phyloP scores from a whole-genome alignment of 1,284 basidiomycete genomes.

The Phellinidium pouzarii region DNA sequence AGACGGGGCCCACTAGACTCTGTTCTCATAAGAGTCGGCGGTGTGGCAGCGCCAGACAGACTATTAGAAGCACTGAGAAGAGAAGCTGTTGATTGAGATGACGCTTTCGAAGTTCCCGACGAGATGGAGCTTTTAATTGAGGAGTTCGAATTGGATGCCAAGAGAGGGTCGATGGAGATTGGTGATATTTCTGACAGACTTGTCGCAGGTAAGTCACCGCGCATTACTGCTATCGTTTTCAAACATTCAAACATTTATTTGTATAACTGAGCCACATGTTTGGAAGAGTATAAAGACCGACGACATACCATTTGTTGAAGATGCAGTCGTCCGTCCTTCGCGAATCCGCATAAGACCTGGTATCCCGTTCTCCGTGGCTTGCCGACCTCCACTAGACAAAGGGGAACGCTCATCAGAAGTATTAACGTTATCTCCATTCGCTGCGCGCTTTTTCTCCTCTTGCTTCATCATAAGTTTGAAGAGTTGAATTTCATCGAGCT shows the following conservation, averaged over 20 bases:
- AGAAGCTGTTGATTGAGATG: background rate
- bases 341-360: slow-evolving; percentile 4
- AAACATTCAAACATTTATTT: too few species aligned
- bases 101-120: background rate
- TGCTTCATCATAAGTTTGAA: slow-evolving; percentile 83
- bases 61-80: slow-evolving; percentile 2
- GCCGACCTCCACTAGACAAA: background rate
- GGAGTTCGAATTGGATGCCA: slow-evolving; percentile 1
- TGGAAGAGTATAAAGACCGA: background rate
- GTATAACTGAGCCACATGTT: background rate
- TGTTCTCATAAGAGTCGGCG: slow-evolving; percentile 17
- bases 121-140: slow-evolving; percentile 1
- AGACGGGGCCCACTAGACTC: slow-evolving; percentile 26
- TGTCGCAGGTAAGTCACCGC: background rate
- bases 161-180: background rate
- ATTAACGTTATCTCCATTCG: background rate
- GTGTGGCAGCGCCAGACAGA: slow-evolving; percentile 1
- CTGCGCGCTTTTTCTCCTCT: slow-evolving; percentile 57
- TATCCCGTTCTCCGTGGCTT: slow-evolving; percentile 4
- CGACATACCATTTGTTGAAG: slow-evolving; percentile 3
- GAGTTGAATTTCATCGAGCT: slow-evolving; percentile 77
- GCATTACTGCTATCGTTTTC: background rate
- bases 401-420: background rate
- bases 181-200: background rate
- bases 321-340: background rate